These are phyloP conservation scores for Solanum raphanifolium DNA, from an alignment of 257 asterid species.

Conservation along the genomic window DNA sequence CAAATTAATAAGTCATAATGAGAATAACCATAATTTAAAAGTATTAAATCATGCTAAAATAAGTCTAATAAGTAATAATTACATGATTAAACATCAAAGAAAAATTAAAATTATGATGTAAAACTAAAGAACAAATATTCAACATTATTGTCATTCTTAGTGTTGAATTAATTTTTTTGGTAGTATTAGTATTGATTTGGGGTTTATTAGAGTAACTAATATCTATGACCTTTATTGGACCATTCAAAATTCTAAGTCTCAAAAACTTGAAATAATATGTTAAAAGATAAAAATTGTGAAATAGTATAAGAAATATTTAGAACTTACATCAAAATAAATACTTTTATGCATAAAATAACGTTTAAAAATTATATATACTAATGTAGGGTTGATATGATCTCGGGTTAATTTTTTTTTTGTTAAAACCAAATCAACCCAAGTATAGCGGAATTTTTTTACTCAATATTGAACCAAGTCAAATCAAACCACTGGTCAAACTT, in stretches of 20 bases:
- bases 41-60: too few species aligned
- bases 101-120: not conserved
- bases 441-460: fast-evolving
- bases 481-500: too few species aligned
- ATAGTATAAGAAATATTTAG: not conserved
- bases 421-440: not conserved
- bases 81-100: not conserved
- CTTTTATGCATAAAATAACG: too few species aligned
- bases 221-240: not conserved
- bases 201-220: not conserved
- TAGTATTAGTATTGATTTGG: not conserved
- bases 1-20: too few species aligned
- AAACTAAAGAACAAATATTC: not conserved
- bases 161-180: too few species aligned
- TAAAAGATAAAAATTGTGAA: too few species aligned
- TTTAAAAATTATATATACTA: too few species aligned
- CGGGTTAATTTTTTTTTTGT: not conserved
- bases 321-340: too few species aligned
- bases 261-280: not conserved
- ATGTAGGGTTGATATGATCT: not conserved
- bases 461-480: not conserved
- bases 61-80: too few species aligned
- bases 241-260: not conserved
- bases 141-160: too few species aligned
- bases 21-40: too few species aligned